Conservation (phyloP, 805 yeast species). For the Jamesozyma piceae region DNA sequence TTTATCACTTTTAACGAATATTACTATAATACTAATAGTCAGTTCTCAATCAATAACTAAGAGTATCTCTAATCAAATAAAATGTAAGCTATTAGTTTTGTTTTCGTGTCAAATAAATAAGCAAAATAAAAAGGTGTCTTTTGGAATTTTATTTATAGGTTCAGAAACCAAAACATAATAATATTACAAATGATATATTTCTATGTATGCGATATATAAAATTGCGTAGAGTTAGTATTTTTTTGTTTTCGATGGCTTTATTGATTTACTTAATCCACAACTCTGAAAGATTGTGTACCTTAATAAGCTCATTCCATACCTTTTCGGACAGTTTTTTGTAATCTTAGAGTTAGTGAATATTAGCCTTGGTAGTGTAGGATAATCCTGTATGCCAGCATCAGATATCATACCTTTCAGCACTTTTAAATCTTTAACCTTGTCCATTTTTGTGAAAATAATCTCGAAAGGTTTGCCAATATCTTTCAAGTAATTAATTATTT, state of each 20-base stretch:
- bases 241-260: not conserved
- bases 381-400: slow-evolving; percentile 33
- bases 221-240: no score
- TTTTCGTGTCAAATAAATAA: no score
- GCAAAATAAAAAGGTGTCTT: no score
- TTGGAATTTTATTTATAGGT: no score
- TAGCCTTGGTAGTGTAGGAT: slow-evolving; percentile 35
- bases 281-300: slow-evolving; percentile 43
- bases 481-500: slow-evolving; percentile 41
- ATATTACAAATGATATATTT: no score
- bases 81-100: no score
- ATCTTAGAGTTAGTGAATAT: slow-evolving; percentile 45
- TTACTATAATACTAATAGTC: no score
- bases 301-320: slow-evolving; percentile 48
- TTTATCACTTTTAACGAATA: not conserved
- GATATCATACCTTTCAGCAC: slow-evolving; percentile 34
- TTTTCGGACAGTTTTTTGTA: slow-evolving; percentile 27
- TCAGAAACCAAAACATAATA: no score
- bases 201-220: no score
- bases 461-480: slow-evolving; percentile 59
- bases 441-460: slow-evolving; percentile 69
- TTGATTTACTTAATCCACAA: slow-evolving; percentile 34
- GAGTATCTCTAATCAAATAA: no score
- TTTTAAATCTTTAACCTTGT: slow-evolving; percentile 37
- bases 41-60: no score